Conservation (phyloP, 106 monocot genomes). For the Ottelia alismoides region DNA sequence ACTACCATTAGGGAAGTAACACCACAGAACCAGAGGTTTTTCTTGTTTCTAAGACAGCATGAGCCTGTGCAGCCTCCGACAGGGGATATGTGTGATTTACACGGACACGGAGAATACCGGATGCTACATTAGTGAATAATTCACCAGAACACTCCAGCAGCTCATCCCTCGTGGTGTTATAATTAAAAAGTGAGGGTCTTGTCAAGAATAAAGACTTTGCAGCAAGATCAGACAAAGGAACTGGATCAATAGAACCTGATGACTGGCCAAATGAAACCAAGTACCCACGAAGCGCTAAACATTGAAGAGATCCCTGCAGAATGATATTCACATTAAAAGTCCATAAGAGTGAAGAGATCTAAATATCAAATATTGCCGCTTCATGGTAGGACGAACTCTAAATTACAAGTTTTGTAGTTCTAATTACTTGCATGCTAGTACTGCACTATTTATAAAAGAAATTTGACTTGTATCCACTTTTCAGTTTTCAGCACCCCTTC, state of each 20-base stretch:
- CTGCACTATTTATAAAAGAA: too few relatives aligned
- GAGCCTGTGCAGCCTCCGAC: constrained; percentile 63
- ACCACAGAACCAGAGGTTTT: constrained; percentile 83
- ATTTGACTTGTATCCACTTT: too few relatives aligned
- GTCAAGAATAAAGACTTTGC: constrained; percentile 70
- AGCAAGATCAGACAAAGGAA: constrained; percentile 52
- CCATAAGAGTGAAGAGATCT: background rate
- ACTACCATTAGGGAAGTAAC: constrained; percentile 34
- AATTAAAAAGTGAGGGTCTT: constrained; percentile 62
- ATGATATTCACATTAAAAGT: background rate
- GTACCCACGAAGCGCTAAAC: constrained; percentile 45
- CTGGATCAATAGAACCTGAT: constrained; percentile 63
- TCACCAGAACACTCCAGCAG: constrained; percentile 75
- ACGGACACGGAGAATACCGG: constrained; percentile 55
- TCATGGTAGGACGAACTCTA: too few relatives aligned
- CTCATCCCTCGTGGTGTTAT: constrained; percentile 70
- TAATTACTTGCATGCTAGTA: too few relatives aligned
- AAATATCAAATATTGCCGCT: too few relatives aligned
- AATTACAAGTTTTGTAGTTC: too few relatives aligned
- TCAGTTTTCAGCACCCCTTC: too few relatives aligned
- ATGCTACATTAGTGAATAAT: constrained; percentile 46
- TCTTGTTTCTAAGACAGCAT: constrained; percentile 73
- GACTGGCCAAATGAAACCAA: constrained; percentile 87
- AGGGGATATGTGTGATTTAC: constrained; percentile 76
- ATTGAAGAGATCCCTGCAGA: constrained; percentile 65